Conservation (phyloP, 768 basidiomycete genomes). For the Hemileccinum impolitum region DNA sequence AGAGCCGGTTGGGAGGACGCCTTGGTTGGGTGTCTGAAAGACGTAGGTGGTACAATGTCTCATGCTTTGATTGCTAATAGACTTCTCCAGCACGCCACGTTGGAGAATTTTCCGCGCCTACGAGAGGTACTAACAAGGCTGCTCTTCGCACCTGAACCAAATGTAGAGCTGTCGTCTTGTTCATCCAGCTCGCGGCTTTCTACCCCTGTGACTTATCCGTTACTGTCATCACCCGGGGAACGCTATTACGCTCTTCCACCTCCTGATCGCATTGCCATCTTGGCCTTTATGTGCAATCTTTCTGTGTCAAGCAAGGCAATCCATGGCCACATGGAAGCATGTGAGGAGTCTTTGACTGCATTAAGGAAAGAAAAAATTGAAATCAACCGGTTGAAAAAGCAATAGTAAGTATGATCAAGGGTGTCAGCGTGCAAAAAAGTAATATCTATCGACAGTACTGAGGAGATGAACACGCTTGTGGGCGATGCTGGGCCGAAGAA, state of each 20-base stretch:
- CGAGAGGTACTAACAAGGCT: constrained; percentile 68
- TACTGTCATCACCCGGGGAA: constrained; percentile 55
- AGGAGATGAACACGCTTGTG: constrained; percentile 67
- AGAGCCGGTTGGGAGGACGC: constrained; percentile 92
- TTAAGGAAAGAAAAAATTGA: constrained; percentile 95
- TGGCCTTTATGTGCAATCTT: constrained; percentile 86
- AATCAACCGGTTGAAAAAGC: constrained; percentile 85
- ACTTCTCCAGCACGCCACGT: constrained; percentile 62
- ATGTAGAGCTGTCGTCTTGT: constrained; percentile 38
- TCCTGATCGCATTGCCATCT: constrained; percentile 77
- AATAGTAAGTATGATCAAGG: constrained; percentile 57
- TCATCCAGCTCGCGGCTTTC: constrained; percentile 48
- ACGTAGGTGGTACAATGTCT: constrained; percentile 54
- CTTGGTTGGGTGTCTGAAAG: constrained; percentile 82
- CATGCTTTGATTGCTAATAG: neutral
- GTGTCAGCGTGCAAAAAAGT: constrained; percentile 10
- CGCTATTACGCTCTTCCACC: constrained; percentile 73
- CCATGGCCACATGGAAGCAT: constrained; percentile 85
- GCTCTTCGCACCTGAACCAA: constrained; percentile 62
- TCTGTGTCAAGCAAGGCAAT: constrained; percentile 89
- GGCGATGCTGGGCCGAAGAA: constrained; percentile 53
- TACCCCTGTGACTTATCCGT: constrained; percentile 40
- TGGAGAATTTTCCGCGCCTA: constrained; percentile 67
- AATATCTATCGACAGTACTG: constrained; percentile 43
- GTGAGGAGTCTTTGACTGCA: constrained; percentile 86